Conservation (phyloP, 78 protist species). For the Guillardia theta region DNA sequence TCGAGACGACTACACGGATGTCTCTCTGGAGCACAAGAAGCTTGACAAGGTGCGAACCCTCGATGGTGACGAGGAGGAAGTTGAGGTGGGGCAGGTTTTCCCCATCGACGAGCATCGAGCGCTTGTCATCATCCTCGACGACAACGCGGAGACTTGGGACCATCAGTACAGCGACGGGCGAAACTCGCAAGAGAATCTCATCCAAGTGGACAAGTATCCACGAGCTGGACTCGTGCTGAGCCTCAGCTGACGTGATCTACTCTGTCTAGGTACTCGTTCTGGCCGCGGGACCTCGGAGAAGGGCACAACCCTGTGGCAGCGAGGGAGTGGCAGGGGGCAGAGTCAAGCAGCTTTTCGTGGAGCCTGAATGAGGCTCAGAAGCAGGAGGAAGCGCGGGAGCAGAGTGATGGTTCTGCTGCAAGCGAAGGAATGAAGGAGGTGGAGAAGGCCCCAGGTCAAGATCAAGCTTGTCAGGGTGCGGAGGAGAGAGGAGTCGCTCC, state of each 20-base stretch:
- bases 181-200: background rate
- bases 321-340: too few species aligned
- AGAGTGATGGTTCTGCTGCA: background rate
- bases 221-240: background rate
- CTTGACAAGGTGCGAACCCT: background rate
- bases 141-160: slow-evolving; percentile 30
- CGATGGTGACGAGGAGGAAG: background rate
- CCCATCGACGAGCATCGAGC: background rate
- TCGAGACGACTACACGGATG: slow-evolving; percentile 12
- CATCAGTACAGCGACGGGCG: background rate
- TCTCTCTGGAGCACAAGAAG: background rate
- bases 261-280: background rate
- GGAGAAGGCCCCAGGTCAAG: background rate
- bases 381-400: background rate
- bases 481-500: background rate
- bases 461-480: background rate
- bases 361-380: background rate
- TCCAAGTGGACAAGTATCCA: background rate
- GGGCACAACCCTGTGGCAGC: background rate
- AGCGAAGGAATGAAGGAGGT: background rate
- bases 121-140: background rate
- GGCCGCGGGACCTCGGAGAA: background rate
- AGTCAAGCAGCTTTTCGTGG: background rate
- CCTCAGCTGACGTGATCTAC: background rate
- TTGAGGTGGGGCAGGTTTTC: background rate